phyloP scores from a whole-genome alignment of 1,139 yeast genomes.

The Debaryomyces robertsiae region DNA sequence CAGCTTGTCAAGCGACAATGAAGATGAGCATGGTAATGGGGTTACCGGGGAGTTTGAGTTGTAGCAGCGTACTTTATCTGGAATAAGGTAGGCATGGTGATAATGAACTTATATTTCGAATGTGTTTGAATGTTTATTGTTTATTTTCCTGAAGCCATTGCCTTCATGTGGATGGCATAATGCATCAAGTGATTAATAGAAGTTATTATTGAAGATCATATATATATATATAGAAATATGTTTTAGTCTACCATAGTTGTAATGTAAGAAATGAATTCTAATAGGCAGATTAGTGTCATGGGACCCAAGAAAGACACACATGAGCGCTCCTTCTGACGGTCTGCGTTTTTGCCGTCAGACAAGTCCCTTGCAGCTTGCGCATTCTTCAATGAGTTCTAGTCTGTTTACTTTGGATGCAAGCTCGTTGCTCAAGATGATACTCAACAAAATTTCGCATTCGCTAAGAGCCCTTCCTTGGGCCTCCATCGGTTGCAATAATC shows the following conservation, averaged over 20 bases:
- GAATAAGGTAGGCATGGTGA: constrained; percentile 1
- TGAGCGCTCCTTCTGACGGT: too few species aligned
- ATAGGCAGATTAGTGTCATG: too few species aligned
- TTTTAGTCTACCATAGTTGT: not conserved
- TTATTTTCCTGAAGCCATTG: constrained; percentile 1
- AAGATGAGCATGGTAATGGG: constrained; percentile 24
- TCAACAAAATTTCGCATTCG: constrained; percentile 1
- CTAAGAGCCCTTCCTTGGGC: not conserved
- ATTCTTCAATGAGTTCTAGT: too few species aligned
- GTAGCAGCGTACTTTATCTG: constrained; percentile 10
- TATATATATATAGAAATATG: constrained; percentile 6
- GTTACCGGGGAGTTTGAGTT: constrained; percentile 25
- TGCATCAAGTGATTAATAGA: constrained; percentile 3
- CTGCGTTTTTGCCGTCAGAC: too few species aligned
- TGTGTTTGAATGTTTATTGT: not conserved
- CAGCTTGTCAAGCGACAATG: constrained; percentile 52
- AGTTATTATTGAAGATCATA: constrained; percentile 1
- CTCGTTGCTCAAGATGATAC: not conserved
- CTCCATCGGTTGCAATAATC: not conserved
- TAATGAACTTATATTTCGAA: not conserved
- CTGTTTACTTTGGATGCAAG: not conserved
- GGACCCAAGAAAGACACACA: too few species aligned
- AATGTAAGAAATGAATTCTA: too few species aligned
- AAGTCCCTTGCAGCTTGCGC: too few species aligned
- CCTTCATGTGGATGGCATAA: not conserved